phyloP scores from a whole-genome alignment of 164 flowering plant genomes.

The Kingdonia uniflora region DNA sequence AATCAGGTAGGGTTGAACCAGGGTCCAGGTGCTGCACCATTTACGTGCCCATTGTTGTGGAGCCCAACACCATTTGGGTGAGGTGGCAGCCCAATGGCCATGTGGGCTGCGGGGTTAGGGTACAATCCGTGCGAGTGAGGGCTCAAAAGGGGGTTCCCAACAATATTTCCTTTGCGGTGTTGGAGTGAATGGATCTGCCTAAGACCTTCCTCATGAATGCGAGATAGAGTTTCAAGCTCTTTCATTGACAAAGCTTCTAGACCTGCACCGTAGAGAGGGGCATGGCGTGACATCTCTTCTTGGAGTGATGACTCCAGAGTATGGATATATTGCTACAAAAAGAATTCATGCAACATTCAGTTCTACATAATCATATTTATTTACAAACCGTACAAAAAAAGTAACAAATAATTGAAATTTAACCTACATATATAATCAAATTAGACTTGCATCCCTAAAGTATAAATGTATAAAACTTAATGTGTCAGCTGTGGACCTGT shows the following conservation, averaged over 20 bases:
- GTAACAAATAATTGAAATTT: too few species aligned
- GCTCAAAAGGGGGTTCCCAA: conserved; percentile 51
- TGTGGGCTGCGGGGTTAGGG: conserved; percentile 38
- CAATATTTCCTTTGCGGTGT: conserved; percentile 55
- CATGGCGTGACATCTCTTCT: conserved; percentile 97
- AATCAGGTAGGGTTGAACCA: conserved; percentile 71
- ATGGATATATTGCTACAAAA: conserved; percentile 80
- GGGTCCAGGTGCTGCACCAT: conserved; percentile 53
- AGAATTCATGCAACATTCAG: conserved; percentile 2
- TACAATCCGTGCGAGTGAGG: conserved; percentile 56
- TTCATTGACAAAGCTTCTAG: conserved; percentile 83
- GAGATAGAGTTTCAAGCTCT: conserved; percentile 83
- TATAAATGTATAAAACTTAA: too few species aligned
- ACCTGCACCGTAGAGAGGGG: conserved; percentile 95
- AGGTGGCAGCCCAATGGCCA: conserved; percentile 63
- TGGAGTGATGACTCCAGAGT: conserved; percentile 64
- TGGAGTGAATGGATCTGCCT: conserved; percentile 79
- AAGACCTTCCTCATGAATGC: conserved; percentile 93
- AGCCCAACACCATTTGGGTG: conserved; percentile 62
- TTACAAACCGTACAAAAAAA: too few species aligned
- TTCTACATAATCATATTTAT: background rate
- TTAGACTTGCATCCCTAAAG: too few species aligned
- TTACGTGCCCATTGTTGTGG: conserved; percentile 77
- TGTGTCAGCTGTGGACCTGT: too few species aligned
- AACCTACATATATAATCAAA: too few species aligned